Conservation (phyloP, 2,329 filamentous ascomycete species). For the Hortaea werneckii region DNA sequence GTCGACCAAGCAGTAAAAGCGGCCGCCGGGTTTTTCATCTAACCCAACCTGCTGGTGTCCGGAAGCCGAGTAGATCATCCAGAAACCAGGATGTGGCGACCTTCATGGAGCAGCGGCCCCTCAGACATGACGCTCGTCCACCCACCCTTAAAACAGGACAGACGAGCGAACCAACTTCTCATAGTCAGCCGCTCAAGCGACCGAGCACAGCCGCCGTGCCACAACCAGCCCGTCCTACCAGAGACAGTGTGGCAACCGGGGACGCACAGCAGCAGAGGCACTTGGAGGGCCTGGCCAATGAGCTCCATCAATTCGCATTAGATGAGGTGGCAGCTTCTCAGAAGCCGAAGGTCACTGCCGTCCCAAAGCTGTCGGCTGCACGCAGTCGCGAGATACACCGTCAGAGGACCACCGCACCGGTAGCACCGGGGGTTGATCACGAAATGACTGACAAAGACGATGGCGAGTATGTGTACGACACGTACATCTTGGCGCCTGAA, state of each 20-base stretch:
- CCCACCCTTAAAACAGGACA: no score
- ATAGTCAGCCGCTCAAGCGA: constrained; percentile 2
- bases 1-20: background rate
- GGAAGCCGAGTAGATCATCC: constrained; percentile 5
- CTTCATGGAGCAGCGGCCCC: constrained; percentile 13
- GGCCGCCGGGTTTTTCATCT: background rate
- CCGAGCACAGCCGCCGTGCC: constrained; percentile 1
- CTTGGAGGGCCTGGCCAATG: constrained; percentile 15
- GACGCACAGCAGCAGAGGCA: constrained; percentile 1
- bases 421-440: background rate
- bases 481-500: constrained; percentile 41
- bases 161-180: background rate
- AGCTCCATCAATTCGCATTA: constrained; percentile 19
- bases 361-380: constrained; percentile 17
- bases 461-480: constrained; percentile 52
- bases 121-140: no score
- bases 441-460: constrained; percentile 31
- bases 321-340: constrained; percentile 13
- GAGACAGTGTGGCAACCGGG: background rate
- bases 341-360: constrained; percentile 13
- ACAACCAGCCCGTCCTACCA: background rate
- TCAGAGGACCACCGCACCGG: constrained; percentile 7
- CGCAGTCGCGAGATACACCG: constrained; percentile 18
- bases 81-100: constrained; percentile 15
- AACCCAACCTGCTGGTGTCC: background rate